Conservation (phyloP, 2,329 filamentous ascomycete genomes). For the Paecilomyces variotii region DNA sequence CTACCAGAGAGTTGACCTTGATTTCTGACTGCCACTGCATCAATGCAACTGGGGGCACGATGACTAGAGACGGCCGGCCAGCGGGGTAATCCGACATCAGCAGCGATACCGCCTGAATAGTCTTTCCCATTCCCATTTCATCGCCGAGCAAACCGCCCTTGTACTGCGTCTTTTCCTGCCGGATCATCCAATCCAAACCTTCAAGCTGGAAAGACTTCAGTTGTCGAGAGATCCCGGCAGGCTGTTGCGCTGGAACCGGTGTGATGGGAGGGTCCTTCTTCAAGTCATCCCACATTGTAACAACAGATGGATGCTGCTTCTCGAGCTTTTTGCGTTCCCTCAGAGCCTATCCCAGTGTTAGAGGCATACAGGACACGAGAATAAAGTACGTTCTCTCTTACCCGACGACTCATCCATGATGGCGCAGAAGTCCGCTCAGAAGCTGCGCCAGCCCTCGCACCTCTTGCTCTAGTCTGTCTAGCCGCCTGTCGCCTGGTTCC, state of each 20-base stretch:
- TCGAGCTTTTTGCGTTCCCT: constrained; percentile 63
- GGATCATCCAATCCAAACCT: constrained; percentile 88
- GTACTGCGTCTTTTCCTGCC: constrained; percentile 78
- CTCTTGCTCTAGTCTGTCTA: neutral
- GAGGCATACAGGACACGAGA: constrained; percentile 1
- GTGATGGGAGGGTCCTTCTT: constrained; percentile 60
- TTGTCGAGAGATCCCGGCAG: constrained; percentile 66
- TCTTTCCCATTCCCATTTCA: constrained; percentile 98
- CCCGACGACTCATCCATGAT: constrained; percentile 18
- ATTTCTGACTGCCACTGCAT: constrained; percentile 93
- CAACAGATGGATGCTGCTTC: constrained; percentile 65
- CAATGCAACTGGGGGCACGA: constrained; percentile 85
- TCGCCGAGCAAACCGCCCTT: constrained; percentile 87
- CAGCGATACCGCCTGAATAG: constrained; percentile 92
- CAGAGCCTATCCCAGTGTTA: constrained; percentile 31
- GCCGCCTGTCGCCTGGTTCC: neutral
- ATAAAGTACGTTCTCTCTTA: constrained; percentile 15
- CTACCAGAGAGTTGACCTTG: constrained; percentile 41
- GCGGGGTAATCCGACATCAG: constrained; percentile 97
- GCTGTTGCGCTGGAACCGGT: constrained; percentile 59
- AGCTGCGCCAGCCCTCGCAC: constrained; percentile 1
- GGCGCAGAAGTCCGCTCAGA: constrained; percentile 5
- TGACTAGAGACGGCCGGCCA: constrained; percentile 71
- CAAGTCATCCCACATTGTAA: constrained; percentile 77
- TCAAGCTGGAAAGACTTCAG: constrained; percentile 92